Evolutionary conservation across 2,329 filamentous ascomycete species (phyloP).

Genomic region (Cordyceps fumosorosea): DNA sequence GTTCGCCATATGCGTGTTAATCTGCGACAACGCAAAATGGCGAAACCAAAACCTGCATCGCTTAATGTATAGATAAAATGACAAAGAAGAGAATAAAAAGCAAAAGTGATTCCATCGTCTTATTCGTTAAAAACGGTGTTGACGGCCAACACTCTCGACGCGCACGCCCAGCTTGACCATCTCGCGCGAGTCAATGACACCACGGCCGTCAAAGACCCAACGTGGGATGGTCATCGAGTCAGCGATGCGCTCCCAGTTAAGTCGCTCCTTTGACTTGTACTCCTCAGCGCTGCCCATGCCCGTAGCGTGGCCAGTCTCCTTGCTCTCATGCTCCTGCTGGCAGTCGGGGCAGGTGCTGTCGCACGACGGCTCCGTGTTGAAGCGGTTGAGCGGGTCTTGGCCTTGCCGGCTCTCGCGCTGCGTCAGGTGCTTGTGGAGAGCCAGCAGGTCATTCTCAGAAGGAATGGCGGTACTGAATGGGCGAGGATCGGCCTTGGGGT

Average conservation of each 20-base stretch:
- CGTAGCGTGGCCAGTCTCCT: conserved; percentile 32
- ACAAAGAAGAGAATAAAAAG: not conserved
- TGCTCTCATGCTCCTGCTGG: conserved; percentile 32
- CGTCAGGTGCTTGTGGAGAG: conserved; percentile 42
- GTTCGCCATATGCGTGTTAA: not conserved
- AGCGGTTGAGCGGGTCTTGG: conserved; percentile 40
- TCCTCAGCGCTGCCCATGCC: conserved; percentile 38
- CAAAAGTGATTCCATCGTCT: not conserved
- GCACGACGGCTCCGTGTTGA: conserved; percentile 39
- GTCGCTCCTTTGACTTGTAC: conserved; percentile 38
- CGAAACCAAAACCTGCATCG: not conserved
- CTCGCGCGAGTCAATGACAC: conserved; percentile 42
- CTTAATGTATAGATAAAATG: not conserved
- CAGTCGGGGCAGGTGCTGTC: conserved; percentile 44
- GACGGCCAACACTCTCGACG: conserved; percentile 47
- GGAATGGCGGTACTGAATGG: conserved; percentile 33
- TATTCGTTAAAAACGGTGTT: conserved; percentile 32
- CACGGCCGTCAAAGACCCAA: conserved; percentile 52
- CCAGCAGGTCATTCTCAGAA: conserved; percentile 39
- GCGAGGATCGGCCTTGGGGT: conserved; percentile 38
- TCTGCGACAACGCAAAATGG: not conserved
- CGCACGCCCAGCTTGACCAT: conserved; percentile 45
- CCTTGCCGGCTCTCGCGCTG: conserved; percentile 23
- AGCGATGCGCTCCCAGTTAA: conserved; percentile 47
- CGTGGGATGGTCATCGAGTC: conserved; percentile 44